Base-by-base conservation (phyloP, 73 alveolate species). In the Tetrahymena thermophila region DNA sequence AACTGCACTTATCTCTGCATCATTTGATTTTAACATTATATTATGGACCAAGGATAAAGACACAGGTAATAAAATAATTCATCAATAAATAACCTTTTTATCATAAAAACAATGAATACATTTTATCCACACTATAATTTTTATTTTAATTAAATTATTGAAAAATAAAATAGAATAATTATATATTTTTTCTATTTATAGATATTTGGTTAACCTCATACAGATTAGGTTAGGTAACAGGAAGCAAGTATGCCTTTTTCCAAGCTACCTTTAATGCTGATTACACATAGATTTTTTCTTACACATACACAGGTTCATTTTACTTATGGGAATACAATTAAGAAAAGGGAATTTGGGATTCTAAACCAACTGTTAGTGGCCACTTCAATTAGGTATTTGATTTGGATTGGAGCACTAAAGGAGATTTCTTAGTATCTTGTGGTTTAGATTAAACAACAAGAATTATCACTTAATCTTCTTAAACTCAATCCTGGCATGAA, bases 1-100 rank as follows among this genome's bases (percentile, higher is more conserved):
- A 71, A 71, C 89, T 71, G 89, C 89, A n/a, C 89, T 71, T n/a
- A n/a, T 71, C 37, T 71, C 89, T 71, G 89, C 89, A 71, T 71
- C 89, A 28, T 71, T 71, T 71, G 89, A 71, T 71, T 71, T 71
- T n/a, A 71, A 71, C 37, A 71, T 71, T 31, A 71, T 71, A 11
- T 28, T 71, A 28, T 71, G 89, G 89, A 71, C 89, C 31, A 71
- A 71, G 89, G 89, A 71, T n/a, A 71, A 71, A 31, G 89, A 71
- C 23, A 71, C 89, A 19, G 89, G 89, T 71, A 71, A 5, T 19
- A 19, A 28, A 25, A 71, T 56, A 28, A 71, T 56, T 56, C 0
- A 57, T 57, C 13, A 71, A 15, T 43, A 19, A 19, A 50, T 19
- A 50, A 16, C 15, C 83, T 50, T 19, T 40, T 37, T 44, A 11